These are phyloP conservation scores for Xylaria sp. DNA, from an alignment of 2,329 filamentous ascomycete species.

Conservation along the genomic window DNA sequence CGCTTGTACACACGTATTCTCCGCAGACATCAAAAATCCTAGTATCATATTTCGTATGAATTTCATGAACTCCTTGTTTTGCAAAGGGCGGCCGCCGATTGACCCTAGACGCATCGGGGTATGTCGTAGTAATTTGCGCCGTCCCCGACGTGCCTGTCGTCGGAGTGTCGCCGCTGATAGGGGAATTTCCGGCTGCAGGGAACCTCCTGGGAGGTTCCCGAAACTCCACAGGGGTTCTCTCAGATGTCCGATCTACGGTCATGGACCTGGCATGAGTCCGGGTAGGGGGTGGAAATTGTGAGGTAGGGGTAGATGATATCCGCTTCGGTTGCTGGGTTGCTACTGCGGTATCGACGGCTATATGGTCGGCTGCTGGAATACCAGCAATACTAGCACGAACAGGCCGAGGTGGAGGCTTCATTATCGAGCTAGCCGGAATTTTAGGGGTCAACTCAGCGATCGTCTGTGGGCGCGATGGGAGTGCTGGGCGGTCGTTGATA, in stretches of 20 bases:
- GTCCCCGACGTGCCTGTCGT: conserved; percentile 50
- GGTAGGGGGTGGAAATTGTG: conserved; percentile 55
- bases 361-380: conserved; percentile 39
- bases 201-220: conserved; percentile 47
- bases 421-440: conserved; percentile 43
- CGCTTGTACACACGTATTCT: conserved; percentile 85
- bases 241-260: conserved; percentile 59
- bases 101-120: conserved; percentile 83
- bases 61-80: conserved; percentile 77
- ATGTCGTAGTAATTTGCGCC: conserved; percentile 68
- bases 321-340: conserved; percentile 51
- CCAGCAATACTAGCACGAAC: conserved; percentile 51
- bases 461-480: conserved; percentile 61
- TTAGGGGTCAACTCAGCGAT: conserved; percentile 49
- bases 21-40: conserved; percentile 89
- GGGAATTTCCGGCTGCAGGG: conserved; percentile 35
- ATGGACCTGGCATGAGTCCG: conserved; percentile 60
- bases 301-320: conserved; percentile 58
- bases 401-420: conserved; percentile 58
- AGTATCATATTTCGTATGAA: conserved; percentile 86
- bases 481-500: conserved; percentile 58
- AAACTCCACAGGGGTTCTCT: conserved; percentile 53
- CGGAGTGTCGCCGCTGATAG: conserved; percentile 34
- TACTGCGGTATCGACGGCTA: conserved; percentile 39
- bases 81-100: conserved; percentile 85